Base-by-base conservation (phyloP, 192 early-diverging fungal genomes). In the Podila epigama region DNA sequence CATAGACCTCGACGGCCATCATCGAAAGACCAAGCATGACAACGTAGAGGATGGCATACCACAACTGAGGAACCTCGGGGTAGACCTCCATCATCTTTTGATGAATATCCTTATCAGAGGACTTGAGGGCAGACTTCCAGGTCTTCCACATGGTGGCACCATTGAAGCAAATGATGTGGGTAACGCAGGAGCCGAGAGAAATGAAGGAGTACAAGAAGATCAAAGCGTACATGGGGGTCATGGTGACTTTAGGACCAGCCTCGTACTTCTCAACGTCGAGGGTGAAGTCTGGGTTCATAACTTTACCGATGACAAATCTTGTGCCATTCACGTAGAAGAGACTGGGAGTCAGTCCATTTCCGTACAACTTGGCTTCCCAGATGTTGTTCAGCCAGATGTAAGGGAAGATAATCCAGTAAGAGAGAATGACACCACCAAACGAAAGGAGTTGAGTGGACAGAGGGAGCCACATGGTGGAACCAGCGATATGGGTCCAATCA, bases 371-470 rank as follows among this genome's bases (percentile, higher is more conserved):
- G 40, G 58, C 58, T 20, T 59, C 34, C 25, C 8, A 41, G 58
- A 83, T 65, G 42, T 91, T 84, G 56, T 67, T 82, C 72, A 89
- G 88, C 61, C 89, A 91, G 5, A 86, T 81, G 16, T 83, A 80
- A 16, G 92, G 93, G 1, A 86, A 82, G 22, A 89, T 71, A 63
- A 92, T 75, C 88, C 90, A 94, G 70, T 89, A 88, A 20, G 89
- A 83, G 2, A 90, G 73, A 16, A 89, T 81, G 58, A 88, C 86
- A 8, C 88, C 88, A 9, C 82, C 84, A 61, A 89, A 87, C 39
- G 87, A 79, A 55, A 41, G 36, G 55, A 59, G n/a, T 33, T 68
- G 66, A 44, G 66, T 68, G 35, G 66, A 40, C 27, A 68, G 32
- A 35, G 66, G 66, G 20, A 68, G 39, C 41, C 57, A 68, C 66